Base-by-base conservation (phyloP, 129 eudicot genomes). In the Tanacetum coccineum region DNA sequence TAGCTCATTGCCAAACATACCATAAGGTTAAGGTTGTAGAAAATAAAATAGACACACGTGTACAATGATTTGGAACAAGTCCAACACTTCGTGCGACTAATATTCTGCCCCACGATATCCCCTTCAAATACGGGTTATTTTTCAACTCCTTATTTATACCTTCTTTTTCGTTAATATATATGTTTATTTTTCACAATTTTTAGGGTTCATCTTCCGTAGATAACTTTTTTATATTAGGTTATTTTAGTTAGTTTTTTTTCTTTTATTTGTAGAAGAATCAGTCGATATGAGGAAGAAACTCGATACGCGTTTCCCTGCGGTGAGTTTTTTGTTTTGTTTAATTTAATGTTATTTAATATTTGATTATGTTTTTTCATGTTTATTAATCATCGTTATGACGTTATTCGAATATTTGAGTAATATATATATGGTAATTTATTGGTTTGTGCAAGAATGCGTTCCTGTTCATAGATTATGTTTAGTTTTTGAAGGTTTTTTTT, bases 271-370 rank as follows among this genome's bases (percentile, higher is more conserved):
- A 61, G 45, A 40, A 19, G 3, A 47, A 40, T 64, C 57, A 58
- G 67, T 50, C 70, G 40, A 49, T 55, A 85, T 85, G 92, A 85
- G 92, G 81, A 85, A 85, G 83, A 85, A 85, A 78, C 85, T 85
- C 40, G 92, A 85, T 66, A 85, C 92, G 22, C 92, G 92, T 71
- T 85, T 85, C 71, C 92, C 92, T 4, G 92, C 92, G 45, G 92
- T 85, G 18, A 77, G 81, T 76, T 21, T 11, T 59, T 67, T 21
- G 1, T 59, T 51, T 2, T 36, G 1, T 40, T 15, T 51, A 21
- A 50, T 66, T n/a, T 55, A 39, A 40, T 32, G 49, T 67, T 44
- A 21, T 48, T 66, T 14, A 28, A n/a, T 19, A 21, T 19, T 20
- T 12, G 12, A 61, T 28, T 32, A 22, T 22, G 25, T n/a, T n/a